Evolutionary conservation across 768 basidiomycete species (phyloP).

Genomic region (Russula earlei): DNA sequence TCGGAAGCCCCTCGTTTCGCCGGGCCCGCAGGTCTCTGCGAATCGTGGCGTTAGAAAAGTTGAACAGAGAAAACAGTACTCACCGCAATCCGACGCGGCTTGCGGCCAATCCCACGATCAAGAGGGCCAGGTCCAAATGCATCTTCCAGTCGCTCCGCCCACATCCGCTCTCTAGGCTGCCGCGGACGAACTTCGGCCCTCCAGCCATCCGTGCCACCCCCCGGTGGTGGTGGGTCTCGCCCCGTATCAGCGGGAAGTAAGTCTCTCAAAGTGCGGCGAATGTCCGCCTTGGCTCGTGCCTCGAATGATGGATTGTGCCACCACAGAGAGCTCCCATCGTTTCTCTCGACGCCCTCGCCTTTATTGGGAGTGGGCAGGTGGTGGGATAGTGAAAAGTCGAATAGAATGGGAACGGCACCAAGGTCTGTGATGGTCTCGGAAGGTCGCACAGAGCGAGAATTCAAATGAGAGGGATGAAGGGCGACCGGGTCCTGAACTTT

Average conservation of each 20-base stretch:
- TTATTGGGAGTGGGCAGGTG: not conserved
- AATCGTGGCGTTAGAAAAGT: not conserved
- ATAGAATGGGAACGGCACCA: not conserved
- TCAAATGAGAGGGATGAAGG: not conserved
- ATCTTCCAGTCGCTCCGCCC: conserved; percentile 14
- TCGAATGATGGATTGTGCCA: conserved; percentile 9
- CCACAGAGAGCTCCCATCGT: not conserved
- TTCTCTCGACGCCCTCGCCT: not conserved
- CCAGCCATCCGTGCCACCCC: not conserved
- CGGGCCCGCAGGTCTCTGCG: conserved; percentile 1
- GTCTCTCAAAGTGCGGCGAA: conserved; percentile 1
- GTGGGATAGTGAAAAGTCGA: not conserved
- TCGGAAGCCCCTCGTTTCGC: not conserved
- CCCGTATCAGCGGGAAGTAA: conserved; percentile 8
- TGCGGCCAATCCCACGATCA: conserved; percentile 13
- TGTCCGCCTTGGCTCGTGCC: conserved; percentile 12
- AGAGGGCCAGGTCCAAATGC: conserved; percentile 16
- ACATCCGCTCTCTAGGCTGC: conserved; percentile 2
- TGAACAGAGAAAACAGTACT: not conserved
- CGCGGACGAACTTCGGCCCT: conserved; percentile 7
- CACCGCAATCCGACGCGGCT: conserved; percentile 13
- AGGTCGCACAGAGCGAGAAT: not conserved
- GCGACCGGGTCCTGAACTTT: not conserved
- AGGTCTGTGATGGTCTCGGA: not conserved
- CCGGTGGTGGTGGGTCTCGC: not conserved